Conservation (phyloP, 2,329 filamentous ascomycete species). For the Phialemonium atrogriseum region DNA sequence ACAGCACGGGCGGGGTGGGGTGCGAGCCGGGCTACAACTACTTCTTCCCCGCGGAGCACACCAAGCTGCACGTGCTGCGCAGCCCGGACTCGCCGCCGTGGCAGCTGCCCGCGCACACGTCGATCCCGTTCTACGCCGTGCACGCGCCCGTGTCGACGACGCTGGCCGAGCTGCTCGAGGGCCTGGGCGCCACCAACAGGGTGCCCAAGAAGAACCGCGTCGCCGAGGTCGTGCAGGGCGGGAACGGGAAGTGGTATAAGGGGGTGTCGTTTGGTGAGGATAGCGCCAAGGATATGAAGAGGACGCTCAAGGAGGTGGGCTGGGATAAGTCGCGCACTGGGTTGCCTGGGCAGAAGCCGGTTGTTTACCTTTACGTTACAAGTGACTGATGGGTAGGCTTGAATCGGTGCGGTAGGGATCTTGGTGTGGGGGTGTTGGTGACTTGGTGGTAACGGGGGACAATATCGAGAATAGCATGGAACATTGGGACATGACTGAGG, state of each 20-base stretch:
- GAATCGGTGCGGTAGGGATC: too few relatives aligned
- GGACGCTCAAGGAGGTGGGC: constrained; percentile 46
- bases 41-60: constrained; percentile 49
- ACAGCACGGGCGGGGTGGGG: constrained; percentile 48
- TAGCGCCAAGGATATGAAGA: constrained; percentile 36
- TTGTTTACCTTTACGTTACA: constrained; percentile 53
- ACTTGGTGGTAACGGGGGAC: too few relatives aligned
- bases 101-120: constrained; percentile 34
- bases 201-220: constrained; percentile 45
- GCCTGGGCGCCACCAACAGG: constrained; percentile 48
- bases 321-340: constrained; percentile 48
- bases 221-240: constrained; percentile 46
- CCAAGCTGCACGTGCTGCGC: constrained; percentile 51
- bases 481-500: too few relatives aligned
- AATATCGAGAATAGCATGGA: too few relatives aligned
- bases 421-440: too few relatives aligned
- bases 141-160: constrained; percentile 45
- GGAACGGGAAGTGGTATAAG: constrained; percentile 50
- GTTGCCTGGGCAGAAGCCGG: constrained; percentile 36
- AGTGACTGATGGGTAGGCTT: constrained; percentile 32
- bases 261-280: constrained; percentile 43
- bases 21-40: constrained; percentile 57
- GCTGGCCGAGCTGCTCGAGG: constrained; percentile 47
- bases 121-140: constrained; percentile 37
- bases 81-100: constrained; percentile 39